A percentile compares a stretch with the other conserved stretches of the same genome.
phyloP scores from a whole-genome alignment of 305 asterid species.

The Fraxinus latifolia region DNA sequence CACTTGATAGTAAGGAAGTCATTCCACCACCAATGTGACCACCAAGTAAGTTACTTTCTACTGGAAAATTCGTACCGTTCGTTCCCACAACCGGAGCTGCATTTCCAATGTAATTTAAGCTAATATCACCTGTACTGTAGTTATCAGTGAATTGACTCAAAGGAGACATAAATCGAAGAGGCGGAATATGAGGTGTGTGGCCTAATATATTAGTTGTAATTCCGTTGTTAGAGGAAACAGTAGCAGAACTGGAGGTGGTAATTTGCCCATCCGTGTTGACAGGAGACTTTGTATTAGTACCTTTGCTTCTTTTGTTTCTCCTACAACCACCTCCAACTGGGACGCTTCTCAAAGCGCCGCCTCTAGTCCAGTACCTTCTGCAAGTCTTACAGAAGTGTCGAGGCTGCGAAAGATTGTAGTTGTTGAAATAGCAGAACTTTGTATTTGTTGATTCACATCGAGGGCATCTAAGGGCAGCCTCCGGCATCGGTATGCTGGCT shows the following conservation, averaged over 20 bases:
- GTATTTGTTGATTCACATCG: slow-evolving; percentile 84
- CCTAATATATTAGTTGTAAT: slow-evolving; percentile 31
- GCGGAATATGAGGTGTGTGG: slow-evolving; percentile 42
- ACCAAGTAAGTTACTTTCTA: slow-evolving; percentile 33
- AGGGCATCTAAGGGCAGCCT: slow-evolving; percentile 73
- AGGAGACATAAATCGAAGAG: slow-evolving; percentile 61
- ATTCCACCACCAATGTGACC: slow-evolving; percentile 25
- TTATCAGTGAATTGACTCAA: slow-evolving; percentile 48
- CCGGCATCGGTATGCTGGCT: slow-evolving; percentile 82
- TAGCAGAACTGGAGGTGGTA: slow-evolving; percentile 38
- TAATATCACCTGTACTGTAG: slow-evolving; percentile 32
- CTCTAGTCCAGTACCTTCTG: slow-evolving; percentile 79
- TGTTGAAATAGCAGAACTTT: slow-evolving; percentile 82
- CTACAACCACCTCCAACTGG: slow-evolving; percentile 92
- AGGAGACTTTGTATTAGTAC: slow-evolving; percentile 61
- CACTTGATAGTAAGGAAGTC: slow-evolving; percentile 40
- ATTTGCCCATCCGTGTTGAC: slow-evolving; percentile 44
- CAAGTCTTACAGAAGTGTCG: slow-evolving; percentile 94
- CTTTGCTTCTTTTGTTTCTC: slow-evolving; percentile 68
- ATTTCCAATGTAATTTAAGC: slow-evolving; percentile 44
- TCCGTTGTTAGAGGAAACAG: slow-evolving; percentile 33
- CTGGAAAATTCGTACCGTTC: slow-evolving; percentile 45
- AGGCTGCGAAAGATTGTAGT: slow-evolving; percentile 78
- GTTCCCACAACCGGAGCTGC: slow-evolving; percentile 36
- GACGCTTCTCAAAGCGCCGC: slow-evolving; percentile 82